These are phyloP conservation scores for Cystobasidium sp. DNA, from an alignment of 1,284 basidiomycete species.

Conservation along the genomic window DNA sequence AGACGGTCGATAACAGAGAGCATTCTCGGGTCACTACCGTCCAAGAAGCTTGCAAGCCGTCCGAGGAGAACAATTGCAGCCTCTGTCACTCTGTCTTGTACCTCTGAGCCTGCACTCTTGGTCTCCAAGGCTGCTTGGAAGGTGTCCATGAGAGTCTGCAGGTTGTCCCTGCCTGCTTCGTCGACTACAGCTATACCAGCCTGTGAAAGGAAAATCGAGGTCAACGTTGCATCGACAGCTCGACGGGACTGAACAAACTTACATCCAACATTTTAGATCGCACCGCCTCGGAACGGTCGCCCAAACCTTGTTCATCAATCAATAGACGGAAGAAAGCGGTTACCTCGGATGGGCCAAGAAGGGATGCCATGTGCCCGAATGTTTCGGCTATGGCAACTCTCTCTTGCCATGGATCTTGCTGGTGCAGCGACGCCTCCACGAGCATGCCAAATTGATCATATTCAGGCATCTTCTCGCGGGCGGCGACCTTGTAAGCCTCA, in stretches of 20 bases:
- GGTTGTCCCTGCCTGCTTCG: constrained; percentile 72
- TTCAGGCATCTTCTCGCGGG: constrained; percentile 83
- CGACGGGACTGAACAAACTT: neutral
- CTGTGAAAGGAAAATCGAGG: constrained; percentile 23
- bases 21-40: constrained; percentile 74
- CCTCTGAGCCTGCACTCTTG: constrained; percentile 69
- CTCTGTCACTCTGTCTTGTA: constrained; percentile 87
- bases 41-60: constrained; percentile 85
- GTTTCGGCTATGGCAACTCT: constrained; percentile 76
- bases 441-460: constrained; percentile 75
- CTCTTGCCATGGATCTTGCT: constrained; percentile 88
- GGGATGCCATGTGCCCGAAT: constrained; percentile 72
- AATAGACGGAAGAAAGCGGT: constrained; percentile 85
- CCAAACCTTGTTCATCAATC: constrained; percentile 80
- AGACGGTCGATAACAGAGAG: constrained; percentile 86
- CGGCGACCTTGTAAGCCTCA: constrained; percentile 82
- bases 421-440: constrained; percentile 83
- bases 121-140: constrained; percentile 81
- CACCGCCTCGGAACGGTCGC: constrained; percentile 81
- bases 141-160: constrained; percentile 76
- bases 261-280: constrained; percentile 79
- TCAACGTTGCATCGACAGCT: neutral
- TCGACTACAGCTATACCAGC: constrained; percentile 86
- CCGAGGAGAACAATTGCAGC: constrained; percentile 94
- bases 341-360: constrained; percentile 69